Evolutionary conservation across 139 green algal genomes (phyloP).

Genomic region (Volvox reticuliferus): DNA sequence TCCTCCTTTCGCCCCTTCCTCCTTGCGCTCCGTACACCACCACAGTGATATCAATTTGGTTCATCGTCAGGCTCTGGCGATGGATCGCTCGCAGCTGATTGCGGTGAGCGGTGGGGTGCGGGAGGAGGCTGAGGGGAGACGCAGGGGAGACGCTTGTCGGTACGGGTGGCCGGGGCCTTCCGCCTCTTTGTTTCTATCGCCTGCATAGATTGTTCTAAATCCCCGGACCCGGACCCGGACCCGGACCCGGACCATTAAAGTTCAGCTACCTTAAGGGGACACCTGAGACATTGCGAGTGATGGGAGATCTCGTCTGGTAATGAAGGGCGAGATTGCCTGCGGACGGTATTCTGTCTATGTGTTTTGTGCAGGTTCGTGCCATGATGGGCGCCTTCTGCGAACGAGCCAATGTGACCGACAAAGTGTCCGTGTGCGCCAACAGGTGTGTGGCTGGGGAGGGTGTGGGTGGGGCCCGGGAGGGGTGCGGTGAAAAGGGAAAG

Average conservation of each 20-base stretch:
- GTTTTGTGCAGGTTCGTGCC: neutral
- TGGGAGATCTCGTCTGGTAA: no score
- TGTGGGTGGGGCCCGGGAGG: neutral
- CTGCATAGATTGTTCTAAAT: no score
- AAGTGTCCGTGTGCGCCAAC: constrained; percentile 11
- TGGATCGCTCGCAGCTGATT: neutral
- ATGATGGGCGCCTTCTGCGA: constrained; percentile 40
- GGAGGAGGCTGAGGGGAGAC: neutral
- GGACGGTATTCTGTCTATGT: no score
- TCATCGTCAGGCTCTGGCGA: constrained; percentile 9
- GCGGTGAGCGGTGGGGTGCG: neutral
- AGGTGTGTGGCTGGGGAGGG: neutral
- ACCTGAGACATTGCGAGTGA: no score
- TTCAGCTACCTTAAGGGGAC: no score
- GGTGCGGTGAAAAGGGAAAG: no score
- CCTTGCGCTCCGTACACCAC: neutral
- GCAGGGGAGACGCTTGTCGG: no score
- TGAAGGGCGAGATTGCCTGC: no score
- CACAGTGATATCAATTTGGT: constrained; percentile 16
- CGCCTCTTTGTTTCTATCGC: no score
- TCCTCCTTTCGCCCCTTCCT: neutral
- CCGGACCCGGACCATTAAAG: no score
- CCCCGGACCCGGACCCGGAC: no score
- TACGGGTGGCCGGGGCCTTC: no score
- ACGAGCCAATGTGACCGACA: constrained; percentile 23